Evolutionary conservation across 331 rosid genomes (phyloP).

Genomic region (Ulmus americana): DNA sequence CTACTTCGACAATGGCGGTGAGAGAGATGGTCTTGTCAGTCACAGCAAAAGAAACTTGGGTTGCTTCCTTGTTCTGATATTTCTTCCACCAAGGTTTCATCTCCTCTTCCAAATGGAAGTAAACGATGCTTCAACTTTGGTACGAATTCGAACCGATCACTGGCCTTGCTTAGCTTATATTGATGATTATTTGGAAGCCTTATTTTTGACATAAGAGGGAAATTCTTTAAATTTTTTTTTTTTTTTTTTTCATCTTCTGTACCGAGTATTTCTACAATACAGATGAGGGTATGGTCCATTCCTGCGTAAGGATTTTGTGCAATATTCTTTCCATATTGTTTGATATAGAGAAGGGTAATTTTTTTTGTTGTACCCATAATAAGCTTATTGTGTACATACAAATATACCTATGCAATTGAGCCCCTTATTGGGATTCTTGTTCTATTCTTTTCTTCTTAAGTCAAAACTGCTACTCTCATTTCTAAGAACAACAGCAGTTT

Average conservation of each 20-base stretch:
- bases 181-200: conserved; percentile 92
- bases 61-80: conserved; percentile 60
- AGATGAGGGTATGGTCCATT: background rate
- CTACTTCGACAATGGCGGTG: conserved; percentile 43
- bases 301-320: conserved; percentile 18
- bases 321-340: conserved; percentile 10
- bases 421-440: conserved; percentile 10
- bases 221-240: conserved; percentile 5
- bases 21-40: conserved; percentile 32
- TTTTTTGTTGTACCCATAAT: conserved; percentile 24
- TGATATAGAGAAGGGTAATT: conserved; percentile 16
- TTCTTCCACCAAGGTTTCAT: conserved; percentile 96
- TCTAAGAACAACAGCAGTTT: too few species aligned
- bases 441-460: background rate
- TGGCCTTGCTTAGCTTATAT: conserved; percentile 98
- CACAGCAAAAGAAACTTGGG: conserved; percentile 61
- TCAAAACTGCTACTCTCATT: too few species aligned
- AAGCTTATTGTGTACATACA: conserved; percentile 5
- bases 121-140: conserved; percentile 72
- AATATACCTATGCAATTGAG: conserved; percentile 7
- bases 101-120: conserved; percentile 96
- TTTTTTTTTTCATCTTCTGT: background rate
- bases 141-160: conserved; percentile 88
- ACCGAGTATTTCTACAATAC: background rate
- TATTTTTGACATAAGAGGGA: conserved; percentile 49